Base-by-base conservation (phyloP, 768 basidiomycete genomes). In the Auriscalpium microsporum region DNA sequence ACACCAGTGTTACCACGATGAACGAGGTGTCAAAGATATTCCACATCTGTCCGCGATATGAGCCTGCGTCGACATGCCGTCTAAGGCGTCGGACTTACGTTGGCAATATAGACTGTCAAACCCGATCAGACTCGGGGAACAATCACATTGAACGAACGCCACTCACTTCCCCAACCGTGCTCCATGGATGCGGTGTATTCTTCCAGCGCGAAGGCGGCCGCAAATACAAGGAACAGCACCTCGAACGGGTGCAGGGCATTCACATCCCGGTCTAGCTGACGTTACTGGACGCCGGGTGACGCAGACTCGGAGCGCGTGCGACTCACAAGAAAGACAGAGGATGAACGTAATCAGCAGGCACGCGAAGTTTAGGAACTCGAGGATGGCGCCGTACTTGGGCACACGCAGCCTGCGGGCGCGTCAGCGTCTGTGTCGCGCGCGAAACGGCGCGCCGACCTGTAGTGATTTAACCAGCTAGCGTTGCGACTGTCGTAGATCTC, bases 151-250 rank as follows among this genome's bases (percentile, higher is more conserved):
- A 55, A 40, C 11, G 35, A 19, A 37, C 17, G 21, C 14, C 53
- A 75, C 90, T 71, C 64, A 91, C 90, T 84, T 46, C 80, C 78
- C 89, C 88, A 93, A 23, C 93, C 91, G 63, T 94, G 84, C 67
- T 94, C 90, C 50, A 81, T 89, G 1, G 86, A 81, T 5, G 90
- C 81, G 0, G 92, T 91, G 66, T 94, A 94, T 69, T 95, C 93
- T 57, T 89, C 88, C 40, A 96, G 68, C 4, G 84, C 73, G 61
- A 95, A 93, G 1, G 91, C 91, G 5, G 76, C 70, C 0, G 84
- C 85, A 61, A 91, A 85, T 11, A 93, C 62, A 49, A 91, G 78
- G 65, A 94, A 94, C 10, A 82, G 70, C 17, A 74, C 65, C 65
- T 96, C 94, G 74, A 84, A 86, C 8, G 68, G 60, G 28, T 80